Evolutionary conservation across 2,329 filamentous ascomycete genomes (phyloP).

Genomic region (Diplodia corticola): DNA sequence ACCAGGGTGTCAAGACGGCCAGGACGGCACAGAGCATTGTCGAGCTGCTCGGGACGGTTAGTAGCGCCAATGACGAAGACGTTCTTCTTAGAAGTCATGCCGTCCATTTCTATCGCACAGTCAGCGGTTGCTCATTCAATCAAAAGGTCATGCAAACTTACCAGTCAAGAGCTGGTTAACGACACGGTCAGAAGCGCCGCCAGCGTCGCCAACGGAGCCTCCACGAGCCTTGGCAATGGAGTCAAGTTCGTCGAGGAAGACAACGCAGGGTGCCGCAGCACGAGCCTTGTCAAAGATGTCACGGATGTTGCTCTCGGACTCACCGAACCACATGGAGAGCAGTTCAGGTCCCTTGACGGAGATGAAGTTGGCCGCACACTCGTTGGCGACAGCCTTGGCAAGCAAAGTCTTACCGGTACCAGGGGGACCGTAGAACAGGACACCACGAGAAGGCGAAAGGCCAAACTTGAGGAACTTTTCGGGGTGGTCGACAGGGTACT

Average conservation of each 20-base stretch:
- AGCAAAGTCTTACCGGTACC: conserved; percentile 99
- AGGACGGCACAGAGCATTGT: conserved; percentile 95
- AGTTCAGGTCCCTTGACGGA: conserved; percentile 98
- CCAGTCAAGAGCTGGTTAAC: conserved; percentile 98
- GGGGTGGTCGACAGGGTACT: conserved; percentile 98
- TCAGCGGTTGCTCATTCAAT: conserved; percentile 43
- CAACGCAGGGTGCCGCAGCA: conserved; percentile 94
- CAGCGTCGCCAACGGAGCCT: conserved; percentile 91
- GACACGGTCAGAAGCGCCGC: conserved; percentile 97
- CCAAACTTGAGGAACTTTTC: conserved; percentile 99
- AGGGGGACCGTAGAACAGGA: conserved; percentile 96
- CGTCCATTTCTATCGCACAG: conserved; percentile 78
- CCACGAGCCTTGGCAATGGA: conserved; percentile 99
- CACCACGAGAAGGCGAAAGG: conserved; percentile 95
- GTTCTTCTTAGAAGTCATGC: conserved; percentile 99
- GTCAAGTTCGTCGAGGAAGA: conserved; percentile 98
- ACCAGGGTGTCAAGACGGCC: conserved; percentile 98
- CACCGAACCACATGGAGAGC: conserved; percentile 99
- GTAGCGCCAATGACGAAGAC: conserved; percentile 99
- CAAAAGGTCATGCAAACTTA: conserved; percentile 51
- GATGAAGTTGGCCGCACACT: conserved; percentile 99
- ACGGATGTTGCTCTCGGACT: conserved; percentile 99
- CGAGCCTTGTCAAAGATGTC: conserved; percentile 99
- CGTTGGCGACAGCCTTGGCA: conserved; percentile 98
- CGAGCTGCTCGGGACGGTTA: conserved; percentile 97